Conservation (phyloP, 805 yeast genomes). For the Kregervanrija delftensis region DNA sequence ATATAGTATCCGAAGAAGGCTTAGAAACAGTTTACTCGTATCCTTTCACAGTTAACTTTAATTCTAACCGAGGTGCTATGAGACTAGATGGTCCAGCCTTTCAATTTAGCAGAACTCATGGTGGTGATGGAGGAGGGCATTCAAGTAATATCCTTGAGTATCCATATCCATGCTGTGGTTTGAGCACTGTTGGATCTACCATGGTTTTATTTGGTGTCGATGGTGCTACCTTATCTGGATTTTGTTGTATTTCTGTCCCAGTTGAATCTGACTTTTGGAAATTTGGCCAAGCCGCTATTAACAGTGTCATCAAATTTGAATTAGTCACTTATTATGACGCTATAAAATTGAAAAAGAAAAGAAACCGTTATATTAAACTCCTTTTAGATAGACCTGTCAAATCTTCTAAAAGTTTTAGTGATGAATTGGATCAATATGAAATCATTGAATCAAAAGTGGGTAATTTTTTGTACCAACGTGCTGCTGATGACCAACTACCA, state of each 20-base stretch:
- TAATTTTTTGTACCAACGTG: slow-evolving; percentile 12
- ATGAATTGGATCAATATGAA: slow-evolving; percentile 10
- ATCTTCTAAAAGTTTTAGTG: slow-evolving; percentile 9
- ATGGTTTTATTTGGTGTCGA: slow-evolving; percentile 24
- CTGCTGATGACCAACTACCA: slow-evolving; percentile 12
- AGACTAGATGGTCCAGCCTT: slow-evolving; percentile 25
- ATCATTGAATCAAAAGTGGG: slow-evolving; percentile 7
- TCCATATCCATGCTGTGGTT: slow-evolving; percentile 24
- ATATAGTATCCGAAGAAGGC: slow-evolving; percentile 22
- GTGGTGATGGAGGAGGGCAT: slow-evolving; percentile 28
- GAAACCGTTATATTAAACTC: slow-evolving; percentile 14
- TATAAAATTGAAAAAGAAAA: slow-evolving; percentile 12
- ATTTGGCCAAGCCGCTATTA: slow-evolving; percentile 28
- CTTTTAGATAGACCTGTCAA: slow-evolving; percentile 11
- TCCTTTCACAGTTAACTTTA: slow-evolving; percentile 19
- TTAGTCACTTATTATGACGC: slow-evolving; percentile 20
- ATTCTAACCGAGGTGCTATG: slow-evolving; percentile 26
- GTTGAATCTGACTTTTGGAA: slow-evolving; percentile 25
- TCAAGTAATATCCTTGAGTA: slow-evolving; percentile 25
- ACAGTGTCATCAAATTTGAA: slow-evolving; percentile 17
- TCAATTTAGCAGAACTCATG: slow-evolving; percentile 16
- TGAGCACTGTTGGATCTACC: slow-evolving; percentile 22
- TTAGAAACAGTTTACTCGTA: slow-evolving; percentile 15
- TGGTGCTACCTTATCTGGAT: slow-evolving; percentile 27
- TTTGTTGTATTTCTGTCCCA: slow-evolving; percentile 22